phyloP scores from a whole-genome alignment of 2,329 filamentous ascomycete species.

The Orbilia oligospora region DNA sequence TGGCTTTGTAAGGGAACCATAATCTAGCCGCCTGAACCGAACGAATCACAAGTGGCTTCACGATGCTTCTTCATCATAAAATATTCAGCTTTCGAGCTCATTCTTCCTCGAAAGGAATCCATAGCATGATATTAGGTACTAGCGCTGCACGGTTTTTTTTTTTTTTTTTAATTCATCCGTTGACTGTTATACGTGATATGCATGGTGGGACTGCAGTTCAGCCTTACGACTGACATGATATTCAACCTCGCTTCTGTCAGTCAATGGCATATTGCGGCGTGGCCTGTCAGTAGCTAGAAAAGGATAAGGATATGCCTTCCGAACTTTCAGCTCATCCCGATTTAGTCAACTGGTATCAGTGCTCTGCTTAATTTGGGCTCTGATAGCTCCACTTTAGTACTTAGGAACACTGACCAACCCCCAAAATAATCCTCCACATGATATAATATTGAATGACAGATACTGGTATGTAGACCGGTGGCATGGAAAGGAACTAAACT shows the following conservation, averaged over 20 bases:
- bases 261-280: conserved; percentile 22
- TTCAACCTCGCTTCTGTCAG: conserved; percentile 51
- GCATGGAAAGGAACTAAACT: too few species aligned
- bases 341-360: conserved; percentile 25
- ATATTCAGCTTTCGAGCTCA: conserved; percentile 19
- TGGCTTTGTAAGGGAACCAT: conserved; percentile 38
- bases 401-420: neutral
- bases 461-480: neutral
- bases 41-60: conserved; percentile 18
- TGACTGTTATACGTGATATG: neutral
- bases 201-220: conserved; percentile 34
- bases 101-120: neutral
- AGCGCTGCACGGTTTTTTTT: neutral
- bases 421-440: neutral
- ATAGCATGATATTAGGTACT: neutral
- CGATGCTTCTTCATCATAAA: neutral
- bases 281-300: conserved; percentile 18
- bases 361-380: conserved; percentile 41
- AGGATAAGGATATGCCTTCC: conserved; percentile 21
- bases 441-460: neutral
- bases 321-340: conserved; percentile 45
- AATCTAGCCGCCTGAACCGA: conserved; percentile 32
- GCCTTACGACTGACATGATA: conserved; percentile 43
- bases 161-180: neutral
- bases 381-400: conserved; percentile 24